A percentile compares a stretch with the other conserved stretches of the same genome.
These are phyloP conservation scores for Beauveria rudraprayagi DNA, from an alignment of 2,329 filamentous ascomycete species.

Conservation along the genomic window DNA sequence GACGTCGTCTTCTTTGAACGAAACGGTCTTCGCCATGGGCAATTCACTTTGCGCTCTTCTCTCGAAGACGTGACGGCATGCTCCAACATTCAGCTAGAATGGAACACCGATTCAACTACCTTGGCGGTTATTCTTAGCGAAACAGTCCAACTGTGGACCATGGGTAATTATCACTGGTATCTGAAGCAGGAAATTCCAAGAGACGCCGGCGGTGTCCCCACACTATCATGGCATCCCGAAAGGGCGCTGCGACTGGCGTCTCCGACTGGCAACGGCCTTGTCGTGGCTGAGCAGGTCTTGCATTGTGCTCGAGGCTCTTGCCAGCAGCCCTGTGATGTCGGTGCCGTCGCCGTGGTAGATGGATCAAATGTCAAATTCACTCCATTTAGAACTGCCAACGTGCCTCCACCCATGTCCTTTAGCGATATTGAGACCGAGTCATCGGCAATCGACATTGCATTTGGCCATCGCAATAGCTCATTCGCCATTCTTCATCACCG, in stretches of 20 bases:
- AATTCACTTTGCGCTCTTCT: constrained; percentile 70
- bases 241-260: constrained; percentile 62
- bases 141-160: constrained; percentile 88
- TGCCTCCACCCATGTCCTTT: constrained; percentile 88
- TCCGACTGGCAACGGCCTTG: constrained; percentile 40
- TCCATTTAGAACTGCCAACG: constrained; percentile 71
- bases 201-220: constrained; percentile 20
- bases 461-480: constrained; percentile 55
- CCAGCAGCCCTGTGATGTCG: constrained; percentile 64
- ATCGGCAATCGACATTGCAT: constrained; percentile 65
- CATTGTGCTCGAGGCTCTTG: constrained; percentile 61
- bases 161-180: constrained; percentile 97
- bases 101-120: constrained; percentile 90
- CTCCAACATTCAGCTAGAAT: constrained; percentile 59
- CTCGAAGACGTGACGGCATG: constrained; percentile 48
- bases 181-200: constrained; percentile 78
- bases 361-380: constrained; percentile 75
- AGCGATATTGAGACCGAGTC: constrained; percentile 59
- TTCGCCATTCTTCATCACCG: constrained; percentile 65
- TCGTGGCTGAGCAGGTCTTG: constrained; percentile 61
- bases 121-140: constrained; percentile 71
- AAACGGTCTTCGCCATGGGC: constrained; percentile 92
- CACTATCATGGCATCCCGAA: constrained; percentile 76
- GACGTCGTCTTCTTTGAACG: constrained; percentile 94
- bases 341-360: constrained; percentile 76